Base-by-base conservation (phyloP, 495 filamentous ascomycete species). In the Pyrenula massariospora region DNA sequence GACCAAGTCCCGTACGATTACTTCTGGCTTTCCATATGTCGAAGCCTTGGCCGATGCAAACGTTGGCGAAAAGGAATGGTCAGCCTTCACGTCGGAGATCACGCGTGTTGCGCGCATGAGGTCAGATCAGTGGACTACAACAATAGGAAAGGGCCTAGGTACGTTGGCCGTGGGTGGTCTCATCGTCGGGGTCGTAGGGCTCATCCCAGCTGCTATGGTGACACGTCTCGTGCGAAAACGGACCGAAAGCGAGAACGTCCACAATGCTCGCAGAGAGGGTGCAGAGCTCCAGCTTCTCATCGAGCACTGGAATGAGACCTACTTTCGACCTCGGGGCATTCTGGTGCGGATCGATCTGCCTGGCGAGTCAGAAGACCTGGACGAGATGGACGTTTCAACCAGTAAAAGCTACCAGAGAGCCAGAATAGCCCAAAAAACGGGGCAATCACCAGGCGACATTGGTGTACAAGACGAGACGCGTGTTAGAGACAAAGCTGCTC, bases 341-440 rank as follows among this genome's bases (percentile, higher is more conserved):
- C n/a, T 72, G 54, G 68, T 72, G 25, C 64, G 70, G 15, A 64
- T 73, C 5, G 70, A 73, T 54, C 50, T 73, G 51, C 70, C 69
- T 0, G 58, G 64, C 48, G 59, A 66, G 21, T 15, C 65, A 12
- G 57, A 60, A 2, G 64, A 68, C 22, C 54, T 70, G 53, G 25
- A 59, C 19, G 25, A 50, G 36, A 65, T 69, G 65, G 61, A 70
- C 57, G 50, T 71, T 10, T 55, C 55, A 25, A 49, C 36, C 2
- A 57, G 12, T 21, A 52, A 54, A 23, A 0, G 25, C 47, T 0
- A 54, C 56, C 0, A 1, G 20, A 2, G 36, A 25, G 10, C 50
- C 57, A 12, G 53, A 52, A 1, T 8, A 50, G 22, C n/a, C n/a
- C 50, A 51, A 1, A 15, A 50, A 12, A 42, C 50, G 50, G 23